Evolutionary conservation across 2,329 filamentous ascomycete species (phyloP).

Genomic region (Phyllosticta capitalensis): DNA sequence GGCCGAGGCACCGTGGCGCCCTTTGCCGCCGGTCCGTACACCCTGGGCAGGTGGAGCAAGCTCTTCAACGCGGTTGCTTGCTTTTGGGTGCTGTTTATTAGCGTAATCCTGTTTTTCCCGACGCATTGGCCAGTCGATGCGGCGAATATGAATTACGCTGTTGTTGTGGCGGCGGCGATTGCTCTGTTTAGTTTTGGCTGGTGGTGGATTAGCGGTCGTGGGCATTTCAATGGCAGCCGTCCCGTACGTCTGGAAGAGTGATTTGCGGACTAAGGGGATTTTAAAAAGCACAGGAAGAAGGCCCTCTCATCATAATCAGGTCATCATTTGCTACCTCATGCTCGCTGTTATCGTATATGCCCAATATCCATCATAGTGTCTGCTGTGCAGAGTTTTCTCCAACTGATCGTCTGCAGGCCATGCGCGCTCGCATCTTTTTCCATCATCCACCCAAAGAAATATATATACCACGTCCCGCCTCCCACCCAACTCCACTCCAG

Average conservation of each 20-base stretch:
- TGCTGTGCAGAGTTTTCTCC: background rate
- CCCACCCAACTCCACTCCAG: background rate
- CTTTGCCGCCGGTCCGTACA: slow-evolving; percentile 50
- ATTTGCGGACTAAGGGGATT: too few relatives aligned
- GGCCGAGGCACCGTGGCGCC: slow-evolving; percentile 32
- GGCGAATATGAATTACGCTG: slow-evolving; percentile 40
- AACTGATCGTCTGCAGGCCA: background rate
- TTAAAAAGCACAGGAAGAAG: too few relatives aligned
- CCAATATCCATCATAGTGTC: background rate
- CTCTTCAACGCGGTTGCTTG: slow-evolving; percentile 48
- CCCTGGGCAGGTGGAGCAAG: slow-evolving; percentile 46
- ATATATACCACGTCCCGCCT: too few relatives aligned
- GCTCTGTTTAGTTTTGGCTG: slow-evolving; percentile 37
- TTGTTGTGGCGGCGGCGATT: slow-evolving; percentile 40
- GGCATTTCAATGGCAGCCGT: slow-evolving; percentile 17
- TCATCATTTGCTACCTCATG: background rate
- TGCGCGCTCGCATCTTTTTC: background rate
- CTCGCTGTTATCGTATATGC: background rate
- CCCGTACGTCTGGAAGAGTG: slow-evolving; percentile 17
- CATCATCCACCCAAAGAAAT: background rate
- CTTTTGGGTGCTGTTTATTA: slow-evolving; percentile 55
- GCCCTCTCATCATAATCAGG: background rate
- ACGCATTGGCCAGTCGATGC: slow-evolving; percentile 33
- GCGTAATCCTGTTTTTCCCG: slow-evolving; percentile 47
- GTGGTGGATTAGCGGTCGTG: slow-evolving; percentile 35